These are phyloP conservation scores for Alternaria sp. DNA, from an alignment of 2,329 filamentous ascomycete genomes.

Conservation along the genomic window DNA sequence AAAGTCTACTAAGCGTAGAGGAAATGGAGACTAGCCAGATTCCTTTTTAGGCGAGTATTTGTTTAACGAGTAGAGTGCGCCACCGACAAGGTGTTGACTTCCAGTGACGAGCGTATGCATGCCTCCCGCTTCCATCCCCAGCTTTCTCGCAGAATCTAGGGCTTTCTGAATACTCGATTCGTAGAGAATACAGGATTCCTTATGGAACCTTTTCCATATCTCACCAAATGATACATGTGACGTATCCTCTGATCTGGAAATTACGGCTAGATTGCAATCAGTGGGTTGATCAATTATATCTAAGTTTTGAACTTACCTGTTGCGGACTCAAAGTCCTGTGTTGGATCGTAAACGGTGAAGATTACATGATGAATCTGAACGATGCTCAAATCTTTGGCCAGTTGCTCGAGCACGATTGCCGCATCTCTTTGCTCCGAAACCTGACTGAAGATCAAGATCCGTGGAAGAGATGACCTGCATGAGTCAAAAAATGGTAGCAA, in stretches of 20 bases:
- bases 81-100: conserved; percentile 10
- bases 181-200: conserved; percentile 5
- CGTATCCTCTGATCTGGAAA: not conserved
- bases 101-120: conserved; percentile 10
- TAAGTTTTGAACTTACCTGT: not conserved
- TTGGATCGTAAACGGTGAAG: conserved; percentile 7
- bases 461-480: not conserved
- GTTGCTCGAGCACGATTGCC: conserved; percentile 6
- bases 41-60: not conserved
- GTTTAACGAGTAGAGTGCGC: conserved; percentile 5
- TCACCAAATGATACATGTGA: conserved; percentile 1
- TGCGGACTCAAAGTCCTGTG: conserved; percentile 8
- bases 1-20: no score
- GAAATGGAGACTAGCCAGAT: not conserved
- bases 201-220: conserved; percentile 5
- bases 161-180: conserved; percentile 7
- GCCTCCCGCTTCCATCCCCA: conserved; percentile 1
- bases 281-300: not conserved
- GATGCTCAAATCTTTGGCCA: conserved; percentile 4
- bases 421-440: conserved; percentile 9
- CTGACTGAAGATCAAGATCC: conserved; percentile 12
- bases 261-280: conserved; percentile 4
- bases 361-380: conserved; percentile 11
- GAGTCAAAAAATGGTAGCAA: not conserved
- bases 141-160: conserved; percentile 7